Percentiles rank a stretch among this genome's conserved stretches.
Evolutionary conservation across 2,329 filamentous ascomycete species (phyloP).

Genomic region (Talaromyces sp.): DNA sequence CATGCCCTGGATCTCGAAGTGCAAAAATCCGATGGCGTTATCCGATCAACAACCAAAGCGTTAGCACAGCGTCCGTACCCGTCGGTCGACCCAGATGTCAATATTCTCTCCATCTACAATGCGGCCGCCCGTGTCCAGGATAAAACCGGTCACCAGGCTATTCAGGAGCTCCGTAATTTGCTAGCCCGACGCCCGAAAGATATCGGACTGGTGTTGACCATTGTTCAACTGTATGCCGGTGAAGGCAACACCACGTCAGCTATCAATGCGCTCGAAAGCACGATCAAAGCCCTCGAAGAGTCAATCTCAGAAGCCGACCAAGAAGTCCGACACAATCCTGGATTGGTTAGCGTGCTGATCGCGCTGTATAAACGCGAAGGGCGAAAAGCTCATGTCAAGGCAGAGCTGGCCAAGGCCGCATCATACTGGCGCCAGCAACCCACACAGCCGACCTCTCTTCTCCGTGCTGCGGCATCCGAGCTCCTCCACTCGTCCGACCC

Average conservation of each 20-base stretch:
- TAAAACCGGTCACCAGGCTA: slow-evolving; percentile 58
- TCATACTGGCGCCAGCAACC: slow-evolving; percentile 69
- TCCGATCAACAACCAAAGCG: slow-evolving; percentile 47
- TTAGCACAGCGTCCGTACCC: slow-evolving; percentile 44
- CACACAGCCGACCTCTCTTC: slow-evolving; percentile 56
- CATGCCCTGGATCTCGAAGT: slow-evolving; percentile 53
- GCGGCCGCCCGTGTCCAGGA: slow-evolving; percentile 63
- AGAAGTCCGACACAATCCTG: slow-evolving; percentile 74
- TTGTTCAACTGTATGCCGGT: slow-evolving; percentile 73
- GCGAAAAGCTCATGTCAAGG: slow-evolving; percentile 64
- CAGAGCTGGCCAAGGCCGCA: slow-evolving; percentile 72
- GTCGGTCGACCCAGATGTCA: slow-evolving; percentile 46
- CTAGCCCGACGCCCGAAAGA: slow-evolving; percentile 71
- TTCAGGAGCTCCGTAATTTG: slow-evolving; percentile 64
- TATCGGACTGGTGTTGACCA: slow-evolving; percentile 71
- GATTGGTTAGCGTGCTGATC: slow-evolving; percentile 72
- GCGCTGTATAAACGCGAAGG: slow-evolving; percentile 72
- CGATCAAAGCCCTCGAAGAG: slow-evolving; percentile 65
- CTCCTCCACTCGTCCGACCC: slow-evolving; percentile 68
- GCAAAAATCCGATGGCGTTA: slow-evolving; percentile 56
- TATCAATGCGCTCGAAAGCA: slow-evolving; percentile 66
- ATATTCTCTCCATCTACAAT: slow-evolving; percentile 57
- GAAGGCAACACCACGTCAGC: slow-evolving; percentile 68
- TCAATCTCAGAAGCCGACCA: slow-evolving; percentile 51
- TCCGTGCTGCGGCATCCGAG: slow-evolving; percentile 75